Base-by-base conservation (phyloP, 306 rosid genomes). In the Styphnolobium japonicum region DNA sequence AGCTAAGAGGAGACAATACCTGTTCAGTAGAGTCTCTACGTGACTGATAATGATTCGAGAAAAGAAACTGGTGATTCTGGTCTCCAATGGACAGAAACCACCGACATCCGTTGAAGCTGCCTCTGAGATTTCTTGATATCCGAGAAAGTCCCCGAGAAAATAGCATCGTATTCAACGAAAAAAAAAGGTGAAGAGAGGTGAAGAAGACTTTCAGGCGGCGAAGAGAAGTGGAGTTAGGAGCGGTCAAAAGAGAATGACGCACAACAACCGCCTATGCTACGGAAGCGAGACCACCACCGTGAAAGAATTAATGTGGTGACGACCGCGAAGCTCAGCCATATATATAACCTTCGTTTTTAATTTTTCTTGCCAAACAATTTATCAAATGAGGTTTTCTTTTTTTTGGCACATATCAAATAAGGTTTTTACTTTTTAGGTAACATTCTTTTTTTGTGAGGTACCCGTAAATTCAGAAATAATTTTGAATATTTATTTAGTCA, bases 81-180 rank as follows among this genome's bases (percentile, higher is more conserved):
- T 87, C 78, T 63, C 73, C 80, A 43, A 60, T 37, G 67, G 90
- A 80, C 4, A 79, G 67, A 52, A 87, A 64, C 83, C 89, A 49
- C 4, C 94, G 90, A 65, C 81, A 81, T 40, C 83, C 86, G 27
- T 78, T 80, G 80, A 82, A 69, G 83, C 83, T 40, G 52, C 67
- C 62, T 81, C 89, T 88, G 48, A 66, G 87, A 75, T 92, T 84
- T 86, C 82, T 76, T 10, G 87, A 84, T 65, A 84, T 70, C 86
- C 88, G 90, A 74, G 83, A 80, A 75, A 87, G 43, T 16, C 86
- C 88, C 23, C 86, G 70, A 58, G 86, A 85, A 78, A 90, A 82
- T 1, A 88, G 39, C 97, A 90, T 94, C 80, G 56, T 42, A 14
- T 8, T 22, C 4, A 19, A 40, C 39, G 69, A 69, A 75, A 23